phyloP scores from a whole-genome alignment of 106 monocot genomes.

The Agapanthus africanus region DNA sequence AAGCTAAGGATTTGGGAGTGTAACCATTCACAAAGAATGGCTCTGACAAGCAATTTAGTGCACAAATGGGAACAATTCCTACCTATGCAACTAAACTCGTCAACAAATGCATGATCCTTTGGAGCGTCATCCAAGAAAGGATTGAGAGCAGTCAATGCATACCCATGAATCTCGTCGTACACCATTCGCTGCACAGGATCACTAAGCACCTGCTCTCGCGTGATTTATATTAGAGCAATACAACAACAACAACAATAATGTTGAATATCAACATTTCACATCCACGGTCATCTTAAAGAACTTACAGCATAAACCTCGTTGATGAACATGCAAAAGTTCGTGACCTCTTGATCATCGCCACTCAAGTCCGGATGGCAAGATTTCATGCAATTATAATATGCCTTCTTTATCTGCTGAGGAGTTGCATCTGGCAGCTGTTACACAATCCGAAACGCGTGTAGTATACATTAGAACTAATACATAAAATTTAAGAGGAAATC shows the following conservation, averaged over 20 bases:
- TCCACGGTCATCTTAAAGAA: neutral
- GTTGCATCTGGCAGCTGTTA: conserved; percentile 93
- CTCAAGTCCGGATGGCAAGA: conserved; percentile 91
- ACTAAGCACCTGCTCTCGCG: conserved; percentile 77
- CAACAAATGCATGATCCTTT: conserved; percentile 90
- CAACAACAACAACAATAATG: too few relatives aligned
- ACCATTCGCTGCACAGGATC: conserved; percentile 89
- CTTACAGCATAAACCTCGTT: conserved; percentile 86
- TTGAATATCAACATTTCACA: too few relatives aligned
- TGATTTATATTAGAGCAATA: conserved; percentile 35
- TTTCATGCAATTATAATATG: conserved; percentile 98
- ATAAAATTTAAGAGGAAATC: too few relatives aligned
- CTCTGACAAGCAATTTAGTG: neutral
- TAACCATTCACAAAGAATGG: neutral
- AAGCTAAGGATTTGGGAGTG: neutral
- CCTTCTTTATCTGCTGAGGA: conserved; percentile 89
- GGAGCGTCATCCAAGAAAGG: conserved; percentile 79
- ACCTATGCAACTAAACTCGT: conserved; percentile 99
- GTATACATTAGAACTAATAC: too few relatives aligned
- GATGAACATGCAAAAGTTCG: conserved; percentile 95
- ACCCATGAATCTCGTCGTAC: conserved; percentile 98
- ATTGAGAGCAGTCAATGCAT: conserved; percentile 70
- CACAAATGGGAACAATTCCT: neutral
- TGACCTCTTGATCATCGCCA: conserved; percentile 77
- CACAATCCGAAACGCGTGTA: too few relatives aligned